Base-by-base conservation (phyloP, 169 alveolate species). In the Babesia caballi region DNA sequence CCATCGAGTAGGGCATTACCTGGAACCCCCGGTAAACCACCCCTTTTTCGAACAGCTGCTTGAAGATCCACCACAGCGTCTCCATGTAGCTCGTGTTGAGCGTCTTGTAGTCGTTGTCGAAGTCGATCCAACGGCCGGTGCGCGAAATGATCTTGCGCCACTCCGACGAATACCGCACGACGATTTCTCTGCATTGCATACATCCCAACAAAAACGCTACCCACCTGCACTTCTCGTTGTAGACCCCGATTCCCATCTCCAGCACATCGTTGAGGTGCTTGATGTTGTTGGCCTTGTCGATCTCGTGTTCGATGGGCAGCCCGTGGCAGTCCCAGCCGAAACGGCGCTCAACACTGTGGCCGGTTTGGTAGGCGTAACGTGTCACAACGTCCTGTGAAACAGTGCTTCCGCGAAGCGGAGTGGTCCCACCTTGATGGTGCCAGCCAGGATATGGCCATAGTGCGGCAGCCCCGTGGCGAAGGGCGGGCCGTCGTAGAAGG, bases 251-350 rank as follows among this genome's bases (percentile, higher is more conserved):
- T 19, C 99, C 98, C 91, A 94, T 90, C 83, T 90, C 86, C 65
- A 94, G 71, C 65, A 96, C 95, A 40, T 98, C 98, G 38, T 92
- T 90, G 58, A 92, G 93, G 19, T 93, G 90, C 54, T 91, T 92
- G 52, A 98, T 96, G 46, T 91, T 90, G 63, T 95, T 83, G 57
- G 77, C 78, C 86, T 97, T 95, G 82, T 98, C 99, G 61, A 98
- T 97, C 86, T 96, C 98, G 69, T 94, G 91, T 88, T 98, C 99
- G 41, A 98, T 94, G 4, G 99, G 99, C 25, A 98, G 96, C 19
- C 99, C 99, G 83, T 98, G 99, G 85, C 99, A 97, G 82, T 98
- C 99, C 99, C 99, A 98, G 9, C 99, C 99, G 71, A 98, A 98
- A 63, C 99, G 87, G 73, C 99, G 90, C 65, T 95, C 98, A 5